A percentile compares a stretch with the other conserved stretches of the same genome.
These are phyloP conservation scores for Crataegus laevigata DNA, from an alignment of 306 rosid genomes.

Conservation along the genomic window DNA sequence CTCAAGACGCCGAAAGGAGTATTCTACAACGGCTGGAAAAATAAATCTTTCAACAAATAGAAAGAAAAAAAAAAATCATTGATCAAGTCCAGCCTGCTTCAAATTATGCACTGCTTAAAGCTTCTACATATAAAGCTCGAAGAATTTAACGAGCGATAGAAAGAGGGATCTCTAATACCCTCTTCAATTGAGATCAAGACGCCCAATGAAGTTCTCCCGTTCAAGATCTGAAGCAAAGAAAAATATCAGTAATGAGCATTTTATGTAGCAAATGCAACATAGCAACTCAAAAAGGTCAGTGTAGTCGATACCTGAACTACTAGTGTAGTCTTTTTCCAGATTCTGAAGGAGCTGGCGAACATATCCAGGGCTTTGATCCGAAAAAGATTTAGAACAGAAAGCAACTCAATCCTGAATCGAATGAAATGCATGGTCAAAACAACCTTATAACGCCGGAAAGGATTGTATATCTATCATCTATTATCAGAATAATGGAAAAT, in stretches of 20 bases:
- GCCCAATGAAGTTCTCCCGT: conserved; percentile 19
- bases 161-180: conserved; percentile 12
- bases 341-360: conserved; percentile 26
- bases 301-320: conserved; percentile 25
- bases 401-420: conserved; percentile 36
- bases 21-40: too few relatives aligned
- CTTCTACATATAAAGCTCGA: not conserved
- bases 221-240: conserved; percentile 27
- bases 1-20: too few relatives aligned
- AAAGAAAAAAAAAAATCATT: not conserved
- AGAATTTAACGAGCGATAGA: not conserved
- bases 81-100: not conserved
- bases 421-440: conserved; percentile 34
- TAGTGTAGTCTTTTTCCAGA: conserved; percentile 16
- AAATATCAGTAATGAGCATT: conserved; percentile 10
- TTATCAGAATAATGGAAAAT: conserved; percentile 14
- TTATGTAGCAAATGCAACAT: not conserved
- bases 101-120: not conserved
- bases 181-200: conserved; percentile 19
- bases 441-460: conserved; percentile 7
- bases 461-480: not conserved
- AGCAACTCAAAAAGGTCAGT: not conserved
- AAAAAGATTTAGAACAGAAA: conserved; percentile 37
- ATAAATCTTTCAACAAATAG: too few relatives aligned
- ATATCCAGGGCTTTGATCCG: conserved; percentile 35